phyloP scores from a whole-genome alignment of 441 rosid genomes.

The Jatropha multifida region DNA sequence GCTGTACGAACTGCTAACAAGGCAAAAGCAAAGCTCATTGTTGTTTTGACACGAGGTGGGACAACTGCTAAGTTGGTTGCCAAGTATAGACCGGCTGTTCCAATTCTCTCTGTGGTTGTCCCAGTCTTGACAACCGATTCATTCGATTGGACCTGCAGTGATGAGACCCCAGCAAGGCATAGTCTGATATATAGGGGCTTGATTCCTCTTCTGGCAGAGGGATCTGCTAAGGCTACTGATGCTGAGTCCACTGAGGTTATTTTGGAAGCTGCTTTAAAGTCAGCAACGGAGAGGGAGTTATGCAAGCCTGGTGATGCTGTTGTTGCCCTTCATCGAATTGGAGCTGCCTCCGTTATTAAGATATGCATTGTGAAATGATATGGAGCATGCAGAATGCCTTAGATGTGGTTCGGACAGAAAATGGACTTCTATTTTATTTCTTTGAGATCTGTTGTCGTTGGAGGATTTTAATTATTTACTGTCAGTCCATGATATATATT shows the following conservation, averaged over 20 bases:
- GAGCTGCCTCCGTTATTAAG: conserved; percentile 89
- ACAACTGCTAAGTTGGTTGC: conserved; percentile 87
- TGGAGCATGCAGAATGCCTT: not conserved
- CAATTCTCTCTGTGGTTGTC: conserved; percentile 87
- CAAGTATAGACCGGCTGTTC: conserved; percentile 94
- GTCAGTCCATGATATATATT: too few relatives aligned
- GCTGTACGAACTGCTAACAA: conserved; percentile 93
- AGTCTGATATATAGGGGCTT: conserved; percentile 80
- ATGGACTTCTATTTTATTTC: not conserved
- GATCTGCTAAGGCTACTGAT: conserved; percentile 92
- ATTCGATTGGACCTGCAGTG: conserved; percentile 86
- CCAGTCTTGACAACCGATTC: conserved; percentile 84
- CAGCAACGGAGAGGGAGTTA: conserved; percentile 57
- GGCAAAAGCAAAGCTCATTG: conserved; percentile 81
- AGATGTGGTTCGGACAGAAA: conserved; percentile 11
- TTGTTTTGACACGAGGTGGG: conserved; percentile 89
- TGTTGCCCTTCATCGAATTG: conserved; percentile 85
- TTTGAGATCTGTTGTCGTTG: not conserved
- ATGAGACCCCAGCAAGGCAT: conserved; percentile 88
- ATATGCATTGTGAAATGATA: conserved; percentile 78
- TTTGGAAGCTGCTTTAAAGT: conserved; percentile 68
- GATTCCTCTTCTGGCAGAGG: conserved; percentile 79
- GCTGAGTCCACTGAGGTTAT: conserved; percentile 85
- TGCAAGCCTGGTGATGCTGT: conserved; percentile 75
- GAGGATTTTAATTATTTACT: not conserved